Conservation (phyloP, 1,284 basidiomycete genomes). For the Papiliotrema nemorosa region DNA sequence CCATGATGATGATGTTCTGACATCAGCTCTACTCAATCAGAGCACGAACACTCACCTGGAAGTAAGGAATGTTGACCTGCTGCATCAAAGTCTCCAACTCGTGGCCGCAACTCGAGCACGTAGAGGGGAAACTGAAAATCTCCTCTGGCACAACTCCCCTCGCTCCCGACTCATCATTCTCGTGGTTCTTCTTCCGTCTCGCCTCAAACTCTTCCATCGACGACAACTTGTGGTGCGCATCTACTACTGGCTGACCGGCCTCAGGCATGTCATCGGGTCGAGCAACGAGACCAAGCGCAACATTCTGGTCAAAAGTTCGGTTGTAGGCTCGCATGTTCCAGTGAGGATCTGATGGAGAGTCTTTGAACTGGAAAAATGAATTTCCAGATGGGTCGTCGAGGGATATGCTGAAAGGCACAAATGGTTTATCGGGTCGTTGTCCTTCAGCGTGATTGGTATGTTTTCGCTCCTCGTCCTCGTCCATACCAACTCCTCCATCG, state of each 20-base stretch:
- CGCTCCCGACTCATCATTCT: constrained; percentile 12
- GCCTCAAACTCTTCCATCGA: constrained; percentile 48
- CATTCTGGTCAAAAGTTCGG: constrained; percentile 79
- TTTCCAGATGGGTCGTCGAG: constrained; percentile 94
- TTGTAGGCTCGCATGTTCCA: constrained; percentile 89
- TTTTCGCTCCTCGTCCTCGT: constrained; percentile 30
- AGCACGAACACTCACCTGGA: constrained; percentile 63
- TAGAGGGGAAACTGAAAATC: constrained; percentile 81
- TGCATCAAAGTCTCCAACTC: constrained; percentile 88
- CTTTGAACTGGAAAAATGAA: constrained; percentile 85
- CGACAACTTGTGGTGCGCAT: constrained; percentile 52
- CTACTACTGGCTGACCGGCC: constrained; percentile 43
- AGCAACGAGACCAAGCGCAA: constrained; percentile 66
- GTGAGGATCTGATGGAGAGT: constrained; percentile 76
- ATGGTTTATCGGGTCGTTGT: constrained; percentile 53
- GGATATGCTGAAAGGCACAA: constrained; percentile 75
- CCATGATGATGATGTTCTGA: constrained; percentile 96
- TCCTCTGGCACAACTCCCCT: constrained; percentile 64
- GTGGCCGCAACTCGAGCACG: constrained; percentile 85
- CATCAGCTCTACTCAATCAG: not conserved
- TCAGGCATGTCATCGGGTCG: constrained; percentile 29
- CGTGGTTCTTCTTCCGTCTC: constrained; percentile 19
- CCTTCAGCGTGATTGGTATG: constrained; percentile 18
- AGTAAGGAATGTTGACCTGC: constrained; percentile 95
- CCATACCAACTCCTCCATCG: constrained; percentile 37